Evolutionary conservation across 768 basidiomycete species (phyloP), one percentile per base, ranked within the genome.

Genomic region (Suillus brevipes): DNA sequence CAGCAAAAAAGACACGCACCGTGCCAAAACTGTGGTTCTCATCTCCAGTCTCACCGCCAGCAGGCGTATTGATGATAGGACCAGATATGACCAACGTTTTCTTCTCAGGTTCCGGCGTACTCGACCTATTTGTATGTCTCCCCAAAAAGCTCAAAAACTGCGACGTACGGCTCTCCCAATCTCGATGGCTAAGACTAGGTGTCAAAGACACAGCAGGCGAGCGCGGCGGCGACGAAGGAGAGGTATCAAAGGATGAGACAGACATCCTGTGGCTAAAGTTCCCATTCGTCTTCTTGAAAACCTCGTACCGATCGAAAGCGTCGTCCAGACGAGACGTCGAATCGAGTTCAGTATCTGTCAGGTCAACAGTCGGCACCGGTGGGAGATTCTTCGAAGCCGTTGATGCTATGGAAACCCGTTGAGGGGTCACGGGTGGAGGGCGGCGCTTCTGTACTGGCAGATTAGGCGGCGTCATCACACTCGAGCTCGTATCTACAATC

Each of bases 221-320:
- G n/a, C 77, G 74, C n/a, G 81, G 79, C n/a, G 82, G 84, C 37
- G 79, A 75, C 62, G 82, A 67, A 64, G 66, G 75, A 55, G 72
- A 66, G 38, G 80, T 81, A 38, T 88, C 86, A 8, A 84, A 71
- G 14, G 90, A 92, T 4, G 89, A 82, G n/a, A 86, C 78, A 10
- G 91, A 90, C 65, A 89, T 75, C 60, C 90, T 79, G 66, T 85
- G 86, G 63, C 78, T 81, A 25, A 72, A 66, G 68, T 67, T 67
- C 20, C 66, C 77, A 61, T 84, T 82, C 52, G 76, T 78, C 71
- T 87, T 85, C 72, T 86, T 86, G 77, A 89, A 95, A n/a, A 88
- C 81, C 73, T 96, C 92, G 72, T 97, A 97, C 43, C 94, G 83
- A 64, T 92, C 92, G 74, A 90, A 97, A 0, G 95, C 95, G 74